Conservation (phyloP, 2,329 filamentous ascomycete genomes). For the Colletotrichum tropicale region DNA sequence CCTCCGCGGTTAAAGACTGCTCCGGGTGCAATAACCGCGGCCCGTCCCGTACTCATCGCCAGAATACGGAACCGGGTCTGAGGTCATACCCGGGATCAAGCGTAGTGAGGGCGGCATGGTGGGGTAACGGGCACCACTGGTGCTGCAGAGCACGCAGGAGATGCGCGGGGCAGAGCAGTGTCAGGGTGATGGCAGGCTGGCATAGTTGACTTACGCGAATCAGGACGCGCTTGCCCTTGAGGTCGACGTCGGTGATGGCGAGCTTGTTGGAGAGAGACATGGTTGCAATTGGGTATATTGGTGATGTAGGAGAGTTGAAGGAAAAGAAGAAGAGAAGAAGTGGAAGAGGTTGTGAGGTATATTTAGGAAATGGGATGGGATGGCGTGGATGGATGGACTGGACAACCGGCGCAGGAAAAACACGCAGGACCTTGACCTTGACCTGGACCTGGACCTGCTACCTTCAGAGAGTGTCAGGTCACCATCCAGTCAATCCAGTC, state of each 20-base stretch:
- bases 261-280: conserved; percentile 99
- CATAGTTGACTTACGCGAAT: conserved; percentile 77
- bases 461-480: not conserved
- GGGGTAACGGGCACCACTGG: conserved; percentile 2
- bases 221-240: conserved; percentile 97
- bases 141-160: not conserved
- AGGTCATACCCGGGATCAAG: conserved; percentile 8
- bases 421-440: not conserved
- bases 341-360: conserved; percentile 20
- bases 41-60: conserved; percentile 11
- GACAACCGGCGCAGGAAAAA: not conserved
- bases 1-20: not conserved
- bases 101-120: conserved; percentile 3
- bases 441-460: not conserved
- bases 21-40: conserved; percentile 8
- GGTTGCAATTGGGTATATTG: conserved; percentile 35
- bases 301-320: conserved; percentile 23
- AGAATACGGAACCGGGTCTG: conserved; percentile 17
- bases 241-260: conserved; percentile 92
- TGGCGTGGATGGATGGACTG: conserved; percentile 15
- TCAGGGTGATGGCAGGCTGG: not conserved
- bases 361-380: conserved; percentile 23
- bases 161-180: not conserved
- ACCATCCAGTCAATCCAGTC: not conserved
- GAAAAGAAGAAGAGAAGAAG: conserved; percentile 23